Base-by-base conservation (phyloP, 768 basidiomycete genomes). In the Mycena amicta region DNA sequence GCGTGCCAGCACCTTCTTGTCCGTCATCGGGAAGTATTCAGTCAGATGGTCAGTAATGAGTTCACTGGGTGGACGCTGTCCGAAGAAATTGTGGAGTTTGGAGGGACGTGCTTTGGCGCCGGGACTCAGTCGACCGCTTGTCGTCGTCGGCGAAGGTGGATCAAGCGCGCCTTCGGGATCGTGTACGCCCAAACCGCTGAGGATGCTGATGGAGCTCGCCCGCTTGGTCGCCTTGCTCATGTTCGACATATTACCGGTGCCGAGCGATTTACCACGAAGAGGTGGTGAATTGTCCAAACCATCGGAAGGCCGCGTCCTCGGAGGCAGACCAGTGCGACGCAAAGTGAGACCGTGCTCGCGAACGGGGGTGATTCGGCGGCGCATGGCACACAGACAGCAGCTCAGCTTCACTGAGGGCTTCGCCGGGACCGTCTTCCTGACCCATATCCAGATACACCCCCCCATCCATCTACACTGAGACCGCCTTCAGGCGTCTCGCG, bases 21-120 rank as follows among this genome's bases (percentile, higher is more conserved):
- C 94, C 3, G 93, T 88, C 62, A 84, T 83, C 1, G 97, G 97
- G 85, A 99, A 99, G 78, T 90, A 99, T 60, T 97, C 95, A 20
- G 90, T 87, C 51, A 98, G 74, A 69, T 98, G 95, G 5, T 81
- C 96, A 25, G 95, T 92, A 77, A 98, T 98, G 61, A 98, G 86
- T 72, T 98, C 97, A 74, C 91, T 93, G 0, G 97, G 95, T 0
- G 97, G 97, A 39, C 97, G 90, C 68, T 98, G 97, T 16, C 96
- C 97, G 66, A 98, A 96, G 80, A 98, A 99, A 79, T 94, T 95
- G 73, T 91, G 91, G 47, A 95, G 71, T 68, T 93, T 95, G 22
- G 84, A 83, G 3, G 87, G 83, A 8, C 80, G 76, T 65, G 83
- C 83, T 43, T 74, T 75, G 33, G 71, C 74, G 58, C 67, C 70